A percentile compares a stretch with the other conserved stretches of the same genome.
These are phyloP conservation scores for Penicillium riverlandense DNA, from an alignment of 495 filamentous ascomycete genomes.

Conservation along the genomic window DNA sequence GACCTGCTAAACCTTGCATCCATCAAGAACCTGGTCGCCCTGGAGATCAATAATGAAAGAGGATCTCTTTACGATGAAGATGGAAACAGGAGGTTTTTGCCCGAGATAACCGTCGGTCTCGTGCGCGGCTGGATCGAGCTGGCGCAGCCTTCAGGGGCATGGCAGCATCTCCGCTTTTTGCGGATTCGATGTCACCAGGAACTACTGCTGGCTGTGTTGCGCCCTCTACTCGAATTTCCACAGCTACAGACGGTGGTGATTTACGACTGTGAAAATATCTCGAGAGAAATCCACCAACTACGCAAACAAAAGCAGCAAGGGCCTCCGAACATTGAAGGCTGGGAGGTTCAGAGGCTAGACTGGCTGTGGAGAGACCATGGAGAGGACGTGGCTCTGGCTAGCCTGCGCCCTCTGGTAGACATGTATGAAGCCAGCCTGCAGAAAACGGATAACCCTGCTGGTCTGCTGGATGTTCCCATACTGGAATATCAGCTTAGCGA, in stretches of 20 bases:
- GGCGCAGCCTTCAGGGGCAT: slow-evolving; percentile 14
- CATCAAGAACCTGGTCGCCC: slow-evolving; percentile 29
- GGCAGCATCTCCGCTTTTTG: slow-evolving; percentile 31
- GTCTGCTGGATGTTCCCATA: neutral
- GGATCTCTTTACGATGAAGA: neutral
- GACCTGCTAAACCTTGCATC: slow-evolving; percentile 29
- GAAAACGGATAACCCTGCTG: neutral
- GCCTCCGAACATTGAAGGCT: neutral
- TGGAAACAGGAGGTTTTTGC: neutral
- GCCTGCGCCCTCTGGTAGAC: neutral
- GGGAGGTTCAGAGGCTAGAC: slow-evolving; percentile 3
- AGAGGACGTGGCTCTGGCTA: neutral
- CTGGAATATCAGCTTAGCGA: slow-evolving; percentile 3
- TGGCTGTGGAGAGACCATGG: neutral
- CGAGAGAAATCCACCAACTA: neutral
- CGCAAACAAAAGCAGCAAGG: neutral
- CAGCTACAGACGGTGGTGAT: slow-evolving; percentile 20
- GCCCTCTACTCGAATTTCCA: slow-evolving; percentile 21
- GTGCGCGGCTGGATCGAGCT: slow-evolving; percentile 33
- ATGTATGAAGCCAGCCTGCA: slow-evolving; percentile 1
- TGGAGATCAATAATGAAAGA: slow-evolving; percentile 20
- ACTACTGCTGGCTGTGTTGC: slow-evolving; percentile 15
- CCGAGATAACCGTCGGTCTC: slow-evolving; percentile 26
- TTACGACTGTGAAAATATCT: slow-evolving; percentile 14
- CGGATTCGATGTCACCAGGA: slow-evolving; percentile 19